phyloP scores from a whole-genome alignment of 805 yeast species.

The Wickerhamomyces bovis region DNA sequence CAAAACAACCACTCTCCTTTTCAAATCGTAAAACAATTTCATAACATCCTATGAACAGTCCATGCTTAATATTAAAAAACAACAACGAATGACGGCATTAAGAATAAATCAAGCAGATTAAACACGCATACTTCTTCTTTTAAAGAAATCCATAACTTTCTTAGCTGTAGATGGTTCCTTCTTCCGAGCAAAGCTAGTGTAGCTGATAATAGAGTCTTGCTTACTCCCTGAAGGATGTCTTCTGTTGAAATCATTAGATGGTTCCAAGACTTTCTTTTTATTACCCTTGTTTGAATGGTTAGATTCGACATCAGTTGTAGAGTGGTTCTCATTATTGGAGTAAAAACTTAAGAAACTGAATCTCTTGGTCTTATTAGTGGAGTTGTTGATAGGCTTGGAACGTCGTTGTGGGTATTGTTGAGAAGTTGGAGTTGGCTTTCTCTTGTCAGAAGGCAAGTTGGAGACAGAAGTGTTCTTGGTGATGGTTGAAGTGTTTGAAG shows the following conservation, averaged over 20 bases:
- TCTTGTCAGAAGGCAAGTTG: slow-evolving; percentile 3
- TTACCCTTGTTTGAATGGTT: slow-evolving; percentile 5
- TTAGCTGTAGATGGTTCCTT: slow-evolving; percentile 71
- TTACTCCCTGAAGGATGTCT: slow-evolving; percentile 2
- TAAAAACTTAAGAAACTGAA: slow-evolving; percentile 37
- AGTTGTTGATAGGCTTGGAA: slow-evolving; percentile 4
- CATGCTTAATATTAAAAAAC: not conserved
- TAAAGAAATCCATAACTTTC: slow-evolving; percentile 72
- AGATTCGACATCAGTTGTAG: slow-evolving; percentile 8
- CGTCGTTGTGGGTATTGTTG: slow-evolving; percentile 9
- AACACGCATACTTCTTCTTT: slow-evolving; percentile 48
- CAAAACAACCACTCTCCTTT: not conserved
- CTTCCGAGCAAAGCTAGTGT: slow-evolving; percentile 24
- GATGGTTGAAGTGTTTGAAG: slow-evolving; percentile 7
- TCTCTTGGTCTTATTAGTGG: slow-evolving; percentile 27
- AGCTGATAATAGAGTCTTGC: slow-evolving; percentile 13
- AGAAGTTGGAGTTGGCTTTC: slow-evolving; percentile 5
- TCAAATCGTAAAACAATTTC: not conserved
- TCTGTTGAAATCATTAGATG: slow-evolving; percentile 20
- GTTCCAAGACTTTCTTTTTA: slow-evolving; percentile 20
- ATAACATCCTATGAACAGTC: not conserved
- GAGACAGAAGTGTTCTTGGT: slow-evolving; percentile 12
- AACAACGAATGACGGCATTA: not conserved
- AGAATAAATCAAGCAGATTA: not conserved
- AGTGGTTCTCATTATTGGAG: slow-evolving; percentile 6